These are phyloP conservation scores for Paratinospora sagittata DNA, from an alignment of 164 flowering plant species.

Conservation along the genomic window DNA sequence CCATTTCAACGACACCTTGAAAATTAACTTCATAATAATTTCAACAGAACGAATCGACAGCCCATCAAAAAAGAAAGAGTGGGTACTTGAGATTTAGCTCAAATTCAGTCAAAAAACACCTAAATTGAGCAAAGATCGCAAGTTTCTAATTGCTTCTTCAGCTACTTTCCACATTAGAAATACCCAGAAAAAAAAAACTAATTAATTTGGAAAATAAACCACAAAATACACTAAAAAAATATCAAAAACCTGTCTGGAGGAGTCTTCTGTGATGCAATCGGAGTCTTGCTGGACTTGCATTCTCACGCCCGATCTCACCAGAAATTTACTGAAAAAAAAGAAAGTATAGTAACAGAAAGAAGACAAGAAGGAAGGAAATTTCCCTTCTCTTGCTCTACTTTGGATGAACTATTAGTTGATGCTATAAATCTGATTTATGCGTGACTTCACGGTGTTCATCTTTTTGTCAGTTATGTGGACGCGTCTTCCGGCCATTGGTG, in stretches of 20 bases:
- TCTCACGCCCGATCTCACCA: neutral
- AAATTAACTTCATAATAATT: neutral
- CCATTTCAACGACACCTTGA: neutral
- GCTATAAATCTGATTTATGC: no score
- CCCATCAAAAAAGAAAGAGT: neutral
- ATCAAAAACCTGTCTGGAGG: neutral
- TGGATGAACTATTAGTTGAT: no score
- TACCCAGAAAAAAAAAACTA: neutral
- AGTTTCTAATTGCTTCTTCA: no score
- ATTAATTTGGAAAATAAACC: neutral
- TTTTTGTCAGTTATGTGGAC: no score
- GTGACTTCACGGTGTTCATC: no score
- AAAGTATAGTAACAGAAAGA: no score
- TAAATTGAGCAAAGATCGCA: neutral
- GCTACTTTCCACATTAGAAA: no score
- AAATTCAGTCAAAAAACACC: neutral
- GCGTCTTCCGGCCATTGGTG: no score
- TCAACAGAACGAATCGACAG: neutral
- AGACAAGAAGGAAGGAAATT: no score
- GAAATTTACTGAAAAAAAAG: no score
- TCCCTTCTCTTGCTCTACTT: no score
- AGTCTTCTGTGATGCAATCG: neutral
- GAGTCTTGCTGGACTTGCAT: slow-evolving; percentile 11
- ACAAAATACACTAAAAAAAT: neutral
- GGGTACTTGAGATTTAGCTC: neutral